Percentiles rank a stretch among this genome's conserved stretches.
Evolutionary conservation across 2,329 filamentous ascomycete genomes (phyloP).

Genomic region (Colletotrichum higginsianum): DNA sequence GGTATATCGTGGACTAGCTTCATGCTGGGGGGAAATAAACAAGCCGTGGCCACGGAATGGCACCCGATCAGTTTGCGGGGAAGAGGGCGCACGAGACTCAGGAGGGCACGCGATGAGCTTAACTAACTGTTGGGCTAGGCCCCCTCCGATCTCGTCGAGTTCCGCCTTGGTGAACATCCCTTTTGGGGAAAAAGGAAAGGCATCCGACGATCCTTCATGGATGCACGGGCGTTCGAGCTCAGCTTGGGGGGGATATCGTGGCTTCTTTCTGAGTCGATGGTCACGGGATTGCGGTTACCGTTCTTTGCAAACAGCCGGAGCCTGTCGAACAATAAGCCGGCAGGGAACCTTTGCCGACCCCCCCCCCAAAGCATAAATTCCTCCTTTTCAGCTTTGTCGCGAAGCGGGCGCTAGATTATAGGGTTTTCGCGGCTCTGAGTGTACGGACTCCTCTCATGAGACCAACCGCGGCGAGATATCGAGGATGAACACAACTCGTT

Average conservation of each 20-base stretch:
- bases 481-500: not conserved
- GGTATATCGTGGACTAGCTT: constrained; percentile 32
- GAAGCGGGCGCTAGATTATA: not conserved
- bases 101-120: constrained; percentile 27
- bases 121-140: constrained; percentile 17
- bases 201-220: constrained; percentile 8
- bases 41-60: constrained; percentile 34
- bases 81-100: constrained; percentile 26
- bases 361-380: not conserved
- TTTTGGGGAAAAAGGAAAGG: not conserved
- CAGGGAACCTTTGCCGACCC: not conserved
- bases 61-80: constrained; percentile 38
- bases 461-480: not conserved
- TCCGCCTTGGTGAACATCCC: constrained; percentile 18
- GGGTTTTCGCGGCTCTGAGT: not conserved
- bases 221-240: not conserved
- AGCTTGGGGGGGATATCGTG: not conserved
- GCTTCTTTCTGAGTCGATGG: not conserved
- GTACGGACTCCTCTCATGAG: not conserved
- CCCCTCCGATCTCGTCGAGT: not conserved
- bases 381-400: not conserved
- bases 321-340: not conserved
- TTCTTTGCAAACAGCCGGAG: not conserved
- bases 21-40: constrained; percentile 18
- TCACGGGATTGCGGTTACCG: not conserved